These are phyloP conservation scores for Solanum hybrid DNA, from an alignment of 305 asterid genomes.

Conservation along the genomic window DNA sequence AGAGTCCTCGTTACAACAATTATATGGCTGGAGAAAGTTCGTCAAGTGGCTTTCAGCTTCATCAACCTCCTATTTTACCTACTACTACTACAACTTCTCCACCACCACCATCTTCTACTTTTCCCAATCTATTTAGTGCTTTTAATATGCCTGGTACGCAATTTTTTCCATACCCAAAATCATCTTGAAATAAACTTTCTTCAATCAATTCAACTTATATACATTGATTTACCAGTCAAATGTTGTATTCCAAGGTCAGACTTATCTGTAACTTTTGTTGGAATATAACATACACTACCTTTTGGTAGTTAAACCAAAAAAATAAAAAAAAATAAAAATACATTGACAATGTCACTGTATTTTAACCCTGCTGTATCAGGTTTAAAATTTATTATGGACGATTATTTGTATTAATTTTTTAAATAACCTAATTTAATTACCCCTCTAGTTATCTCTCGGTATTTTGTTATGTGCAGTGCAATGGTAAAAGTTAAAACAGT, in stretches of 20 bases:
- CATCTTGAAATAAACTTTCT: conserved; percentile 13
- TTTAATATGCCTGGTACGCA: conserved; percentile 28
- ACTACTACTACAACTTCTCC: conserved; percentile 25
- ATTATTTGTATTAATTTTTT: neutral
- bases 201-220: neutral
- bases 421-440: neutral
- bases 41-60: conserved; percentile 37
- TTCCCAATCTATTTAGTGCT: conserved; percentile 46
- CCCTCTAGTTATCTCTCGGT: neutral
- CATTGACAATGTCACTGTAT: neutral
- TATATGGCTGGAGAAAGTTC: conserved; percentile 36
- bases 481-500: neutral
- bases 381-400: neutral
- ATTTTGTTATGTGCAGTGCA: neutral
- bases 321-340: no score
- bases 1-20: conserved; percentile 6
- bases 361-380: neutral
- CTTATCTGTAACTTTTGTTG: neutral
- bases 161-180: conserved; percentile 41
- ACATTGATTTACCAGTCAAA: neutral
- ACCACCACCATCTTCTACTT: conserved; percentile 18
- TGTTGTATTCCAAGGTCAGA: neutral
- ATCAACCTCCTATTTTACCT: conserved; percentile 23
- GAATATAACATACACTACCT: neutral
- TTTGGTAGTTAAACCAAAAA: neutral